Evolutionary conservation across 2,329 filamentous ascomycete species (phyloP).

Genomic region (Talaromyces sp.): DNA sequence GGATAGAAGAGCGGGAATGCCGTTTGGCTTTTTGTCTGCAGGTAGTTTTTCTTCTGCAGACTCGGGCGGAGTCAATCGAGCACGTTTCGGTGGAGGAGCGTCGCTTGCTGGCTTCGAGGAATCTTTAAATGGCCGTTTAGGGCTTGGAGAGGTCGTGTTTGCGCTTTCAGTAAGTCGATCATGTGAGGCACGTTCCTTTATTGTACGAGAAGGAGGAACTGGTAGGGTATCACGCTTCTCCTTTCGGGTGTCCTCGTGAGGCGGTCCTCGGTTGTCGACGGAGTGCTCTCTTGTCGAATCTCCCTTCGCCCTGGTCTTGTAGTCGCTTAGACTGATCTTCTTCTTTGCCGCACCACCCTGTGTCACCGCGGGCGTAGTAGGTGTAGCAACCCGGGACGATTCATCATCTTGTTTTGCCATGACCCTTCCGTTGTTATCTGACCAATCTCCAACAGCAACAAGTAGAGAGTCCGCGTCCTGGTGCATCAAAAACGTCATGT

Average conservation of each 20-base stretch:
- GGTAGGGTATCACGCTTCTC: constrained; percentile 27
- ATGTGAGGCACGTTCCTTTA: constrained; percentile 5
- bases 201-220: constrained; percentile 12
- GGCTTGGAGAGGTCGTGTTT: constrained; percentile 22
- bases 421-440: constrained; percentile 49
- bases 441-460: constrained; percentile 55
- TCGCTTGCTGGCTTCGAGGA: constrained; percentile 12
- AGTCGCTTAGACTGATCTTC: constrained; percentile 62
- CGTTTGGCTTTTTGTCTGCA: constrained; percentile 25
- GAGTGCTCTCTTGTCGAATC: constrained; percentile 12
- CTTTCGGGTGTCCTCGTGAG: constrained; percentile 20
- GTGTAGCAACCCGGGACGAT: constrained; percentile 28
- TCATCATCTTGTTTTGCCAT: constrained; percentile 44
- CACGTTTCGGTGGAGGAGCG: constrained; percentile 39
- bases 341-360: constrained; percentile 52
- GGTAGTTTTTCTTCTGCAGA: constrained; percentile 27
- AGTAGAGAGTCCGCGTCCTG: constrained; percentile 55
- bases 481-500: constrained; percentile 61
- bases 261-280: background rate
- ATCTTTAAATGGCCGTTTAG: constrained; percentile 14
- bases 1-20: constrained; percentile 40
- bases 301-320: constrained; percentile 56
- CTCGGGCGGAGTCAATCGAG: constrained; percentile 39
- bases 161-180: background rate
- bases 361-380: constrained; percentile 26